Conservation (phyloP, 202 grass and related monocot genomes). For the Cymbopogon flexuosus region DNA sequence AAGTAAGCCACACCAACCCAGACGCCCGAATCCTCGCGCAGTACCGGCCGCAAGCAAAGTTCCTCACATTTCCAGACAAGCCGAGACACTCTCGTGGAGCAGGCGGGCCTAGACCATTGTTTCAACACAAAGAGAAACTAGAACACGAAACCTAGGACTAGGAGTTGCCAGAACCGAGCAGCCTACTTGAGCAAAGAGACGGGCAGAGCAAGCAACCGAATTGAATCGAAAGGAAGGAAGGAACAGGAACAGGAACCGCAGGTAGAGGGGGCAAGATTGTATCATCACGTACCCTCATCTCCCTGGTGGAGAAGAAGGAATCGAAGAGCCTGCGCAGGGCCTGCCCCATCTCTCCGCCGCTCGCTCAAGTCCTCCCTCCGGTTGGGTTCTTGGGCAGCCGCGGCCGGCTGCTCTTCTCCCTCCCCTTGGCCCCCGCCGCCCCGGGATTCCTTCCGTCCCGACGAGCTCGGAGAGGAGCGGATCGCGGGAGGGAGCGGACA, state of each 20-base stretch:
- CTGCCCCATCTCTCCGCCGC: slow-evolving; percentile 54
- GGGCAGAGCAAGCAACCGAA: not conserved
- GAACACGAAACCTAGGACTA: not conserved
- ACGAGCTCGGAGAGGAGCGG: slow-evolving; percentile 2
- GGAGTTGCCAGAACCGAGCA: not conserved
- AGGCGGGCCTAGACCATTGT: not conserved
- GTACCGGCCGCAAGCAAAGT: not conserved
- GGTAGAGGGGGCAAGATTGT: not conserved
- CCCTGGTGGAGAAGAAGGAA: slow-evolving; percentile 68
- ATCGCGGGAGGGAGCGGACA: not conserved
- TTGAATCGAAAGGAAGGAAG: not conserved
- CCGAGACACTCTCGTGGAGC: not conserved
- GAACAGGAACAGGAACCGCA: not conserved
- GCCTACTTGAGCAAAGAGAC: not conserved
- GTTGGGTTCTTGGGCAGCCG: not conserved
- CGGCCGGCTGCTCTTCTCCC: not conserved
- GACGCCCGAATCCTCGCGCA: not conserved
- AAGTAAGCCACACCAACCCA: too few species aligned
- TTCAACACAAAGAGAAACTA: not conserved
- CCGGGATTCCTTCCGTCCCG: not conserved
- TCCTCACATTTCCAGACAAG: not conserved
- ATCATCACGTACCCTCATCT: slow-evolving; percentile 55
- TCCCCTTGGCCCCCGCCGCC: too few species aligned
- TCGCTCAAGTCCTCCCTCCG: not conserved
- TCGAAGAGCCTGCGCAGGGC: slow-evolving; percentile 76